A percentile compares a stretch with the other conserved stretches of the same genome.
phyloP scores from a whole-genome alignment of 805 yeast species.

The Monosporozyma servazzii region DNA sequence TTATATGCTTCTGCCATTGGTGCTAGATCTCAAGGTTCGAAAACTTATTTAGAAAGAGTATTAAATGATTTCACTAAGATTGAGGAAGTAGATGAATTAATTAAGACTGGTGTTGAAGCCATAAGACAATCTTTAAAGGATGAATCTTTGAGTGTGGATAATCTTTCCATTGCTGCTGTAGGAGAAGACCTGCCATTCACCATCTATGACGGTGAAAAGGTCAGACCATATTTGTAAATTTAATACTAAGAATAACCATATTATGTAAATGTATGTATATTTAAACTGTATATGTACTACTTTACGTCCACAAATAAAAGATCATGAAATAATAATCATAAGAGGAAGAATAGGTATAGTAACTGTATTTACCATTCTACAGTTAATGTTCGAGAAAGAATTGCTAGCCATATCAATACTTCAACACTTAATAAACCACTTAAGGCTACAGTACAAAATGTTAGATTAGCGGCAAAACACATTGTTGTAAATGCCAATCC shows the following conservation, averaged over 20 bases:
- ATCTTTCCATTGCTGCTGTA: constrained; percentile 89
- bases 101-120: constrained; percentile 80
- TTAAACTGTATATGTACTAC: neutral
- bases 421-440: neutral
- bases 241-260: neutral
- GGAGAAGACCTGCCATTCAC: constrained; percentile 70
- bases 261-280: constrained; percentile 1
- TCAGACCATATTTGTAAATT: constrained; percentile 32
- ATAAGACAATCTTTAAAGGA: constrained; percentile 93
- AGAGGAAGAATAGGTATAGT: too few species aligned
- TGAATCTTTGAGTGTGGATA: constrained; percentile 73
- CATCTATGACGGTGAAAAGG: constrained; percentile 78
- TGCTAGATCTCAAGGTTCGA: constrained; percentile 96
- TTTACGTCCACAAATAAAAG: neutral
- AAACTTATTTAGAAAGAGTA: constrained; percentile 88
- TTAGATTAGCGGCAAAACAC: neutral
- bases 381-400: neutral
- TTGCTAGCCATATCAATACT: neutral
- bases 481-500: neutral
- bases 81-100: constrained; percentile 54
- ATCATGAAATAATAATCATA: neutral
- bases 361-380: neutral
- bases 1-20: constrained; percentile 94
- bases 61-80: constrained; percentile 56
- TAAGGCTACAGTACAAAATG: neutral